Percentiles rank a stretch among this genome's conserved stretches.
These are phyloP conservation scores for Candida maris DNA, from an alignment of 805 yeast species.

Conservation along the genomic window DNA sequence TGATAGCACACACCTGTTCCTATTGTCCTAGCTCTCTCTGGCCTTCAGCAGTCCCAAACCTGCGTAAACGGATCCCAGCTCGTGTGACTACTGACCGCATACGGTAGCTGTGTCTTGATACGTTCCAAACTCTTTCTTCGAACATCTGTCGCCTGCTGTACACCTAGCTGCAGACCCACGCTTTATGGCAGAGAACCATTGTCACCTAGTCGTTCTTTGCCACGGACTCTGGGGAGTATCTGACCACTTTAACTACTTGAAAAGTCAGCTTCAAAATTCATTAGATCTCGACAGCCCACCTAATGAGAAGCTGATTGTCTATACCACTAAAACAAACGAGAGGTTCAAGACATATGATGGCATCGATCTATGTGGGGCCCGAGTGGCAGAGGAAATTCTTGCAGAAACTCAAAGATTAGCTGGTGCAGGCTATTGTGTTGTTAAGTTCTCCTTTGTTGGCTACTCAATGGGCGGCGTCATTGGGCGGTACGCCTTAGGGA, in stretches of 20 bases:
- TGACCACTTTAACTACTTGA: slow-evolving; percentile 61
- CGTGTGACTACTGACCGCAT: too few relatives aligned
- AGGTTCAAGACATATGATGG: slow-evolving; percentile 86
- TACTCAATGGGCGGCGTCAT: slow-evolving; percentile 89
- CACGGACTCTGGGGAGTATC: slow-evolving; percentile 73
- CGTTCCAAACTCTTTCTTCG: too few relatives aligned
- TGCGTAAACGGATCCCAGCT: too few relatives aligned
- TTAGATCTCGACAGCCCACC: slow-evolving; percentile 21
- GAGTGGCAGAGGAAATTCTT: slow-evolving; percentile 67
- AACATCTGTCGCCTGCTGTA: too few relatives aligned
- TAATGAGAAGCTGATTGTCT: slow-evolving; percentile 36
- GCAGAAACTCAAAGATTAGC: slow-evolving; percentile 30
- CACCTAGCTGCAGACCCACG: too few relatives aligned
- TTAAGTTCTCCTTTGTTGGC: slow-evolving; percentile 75
- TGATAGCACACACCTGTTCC: too few relatives aligned
- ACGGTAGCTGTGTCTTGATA: too few relatives aligned
- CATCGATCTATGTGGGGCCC: slow-evolving; percentile 75
- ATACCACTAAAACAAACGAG: slow-evolving; percentile 55
- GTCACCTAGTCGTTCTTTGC: slow-evolving; percentile 60
- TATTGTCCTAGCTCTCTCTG: too few relatives aligned
- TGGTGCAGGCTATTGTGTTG: slow-evolving; percentile 37
- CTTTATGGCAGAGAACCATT: slow-evolving; percentile 22
- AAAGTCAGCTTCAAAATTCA: slow-evolving; percentile 39
- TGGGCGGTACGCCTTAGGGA: slow-evolving; percentile 77
- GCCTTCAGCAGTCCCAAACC: too few relatives aligned